Evolutionary conservation across 2,329 filamentous ascomycete species (phyloP).

Genomic region (Arthroderma uncinatum): DNA sequence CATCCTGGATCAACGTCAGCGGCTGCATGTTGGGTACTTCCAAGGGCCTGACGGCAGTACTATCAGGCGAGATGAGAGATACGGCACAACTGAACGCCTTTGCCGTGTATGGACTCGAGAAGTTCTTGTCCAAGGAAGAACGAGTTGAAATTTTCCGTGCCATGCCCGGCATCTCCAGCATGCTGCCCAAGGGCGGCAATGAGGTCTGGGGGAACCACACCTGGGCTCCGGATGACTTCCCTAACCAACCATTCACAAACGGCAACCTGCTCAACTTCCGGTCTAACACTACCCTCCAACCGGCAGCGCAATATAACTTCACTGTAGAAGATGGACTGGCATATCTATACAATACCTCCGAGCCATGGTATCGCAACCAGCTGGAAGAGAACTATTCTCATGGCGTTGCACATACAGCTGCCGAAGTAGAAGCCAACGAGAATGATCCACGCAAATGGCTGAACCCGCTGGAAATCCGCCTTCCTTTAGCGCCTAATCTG

Average conservation of each 20-base stretch:
- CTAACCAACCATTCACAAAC: constrained; percentile 60
- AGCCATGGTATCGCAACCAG: constrained; percentile 73
- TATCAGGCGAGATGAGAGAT: constrained; percentile 97
- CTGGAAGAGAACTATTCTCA: constrained; percentile 70
- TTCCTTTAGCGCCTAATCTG: constrained; percentile 75
- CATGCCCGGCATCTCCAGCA: constrained; percentile 93
- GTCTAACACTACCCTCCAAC: constrained; percentile 23
- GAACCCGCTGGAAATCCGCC: constrained; percentile 83
- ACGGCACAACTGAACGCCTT: constrained; percentile 94
- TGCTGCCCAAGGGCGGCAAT: constrained; percentile 89
- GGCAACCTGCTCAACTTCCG: constrained; percentile 82
- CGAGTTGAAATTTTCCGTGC: constrained; percentile 87
- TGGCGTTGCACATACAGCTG: constrained; percentile 67
- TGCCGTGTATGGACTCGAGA: constrained; percentile 92
- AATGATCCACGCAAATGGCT: constrained; percentile 75
- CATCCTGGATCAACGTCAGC: constrained; percentile 96
- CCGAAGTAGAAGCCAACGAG: constrained; percentile 73
- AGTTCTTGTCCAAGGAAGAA: constrained; percentile 83
- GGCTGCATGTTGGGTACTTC: constrained; percentile 94
- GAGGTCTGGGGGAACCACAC: constrained; percentile 86
- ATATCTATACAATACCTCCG: constrained; percentile 66
- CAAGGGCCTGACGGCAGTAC: constrained; percentile 78
- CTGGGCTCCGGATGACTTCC: constrained; percentile 77
- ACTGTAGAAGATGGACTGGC: constrained; percentile 67
- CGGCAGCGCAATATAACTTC: constrained; percentile 56